Evolutionary conservation across 345 rosid genomes (phyloP), one percentile per base, ranked within the genome.

Genomic region (Theobroma cacao): DNA sequence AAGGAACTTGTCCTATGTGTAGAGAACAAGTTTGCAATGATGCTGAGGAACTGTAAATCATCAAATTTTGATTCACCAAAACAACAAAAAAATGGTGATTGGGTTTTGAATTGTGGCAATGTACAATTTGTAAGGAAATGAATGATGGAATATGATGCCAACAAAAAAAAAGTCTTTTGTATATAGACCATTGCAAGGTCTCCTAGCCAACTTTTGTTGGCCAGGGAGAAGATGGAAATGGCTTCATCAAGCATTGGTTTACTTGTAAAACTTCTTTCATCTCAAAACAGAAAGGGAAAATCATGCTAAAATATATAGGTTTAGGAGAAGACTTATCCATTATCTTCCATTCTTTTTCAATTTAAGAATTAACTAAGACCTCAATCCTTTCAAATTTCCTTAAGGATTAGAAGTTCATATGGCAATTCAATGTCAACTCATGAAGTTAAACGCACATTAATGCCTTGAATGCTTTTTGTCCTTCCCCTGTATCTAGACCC

Each of bases 1-100:
- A 88, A 64, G 92, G 83, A 14, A 86, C 92, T 24, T 94, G 97
- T 38, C 98, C 98, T n/a, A 85, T 91, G 55, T 94, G 98, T 77
- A 86, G 97, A 85, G 82, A 82, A 31, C 60, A 56, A 66, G 84
- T 92, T 31, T 80, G 45, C 63, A 26, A 67, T 11, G 80, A 83
- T 43, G n/a, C 4, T 47, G 48, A 36, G 41, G 45, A 71, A 24
- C 38, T 30, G 59, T 52, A 55, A 20, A 59, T 13, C 43, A 41
- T 26, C 12, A 15, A 40, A 33, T 24, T 45, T 58, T 52, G 53
- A 26, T 45, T 65, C 28, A 73, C 74, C 36, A 4, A 34, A 31
- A 45, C 24, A 17, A 36, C n/a, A 24, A 36, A 5, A 43, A 50
- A 61, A 30, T 43, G 43, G 40, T 61, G 53, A 22, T 47, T 45